phyloP scores from a whole-genome alignment of 805 yeast genomes.

The Lachancea dasiensis region DNA sequence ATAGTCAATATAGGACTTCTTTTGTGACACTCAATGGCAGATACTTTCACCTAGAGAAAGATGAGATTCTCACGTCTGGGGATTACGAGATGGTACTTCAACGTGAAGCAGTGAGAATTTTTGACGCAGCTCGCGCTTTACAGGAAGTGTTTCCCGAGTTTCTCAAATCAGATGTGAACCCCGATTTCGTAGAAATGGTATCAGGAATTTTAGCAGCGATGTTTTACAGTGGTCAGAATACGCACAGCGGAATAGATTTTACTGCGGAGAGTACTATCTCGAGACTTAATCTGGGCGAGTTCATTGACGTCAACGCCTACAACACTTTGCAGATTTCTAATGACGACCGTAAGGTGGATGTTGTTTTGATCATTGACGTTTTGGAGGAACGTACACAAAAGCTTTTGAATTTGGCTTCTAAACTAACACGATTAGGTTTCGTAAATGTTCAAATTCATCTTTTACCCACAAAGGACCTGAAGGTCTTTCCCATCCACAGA shows the following conservation, averaged over 20 bases:
- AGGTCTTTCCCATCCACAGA: constrained; percentile 47
- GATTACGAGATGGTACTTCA: constrained; percentile 38
- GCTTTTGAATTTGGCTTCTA: constrained; percentile 41
- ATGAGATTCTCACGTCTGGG: constrained; percentile 17
- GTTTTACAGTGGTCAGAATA: constrained; percentile 32
- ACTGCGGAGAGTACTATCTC: constrained; percentile 39
- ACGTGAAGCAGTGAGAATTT: constrained; percentile 44
- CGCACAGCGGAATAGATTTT: constrained; percentile 35
- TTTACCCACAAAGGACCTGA: constrained; percentile 46
- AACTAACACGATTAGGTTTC: constrained; percentile 41
- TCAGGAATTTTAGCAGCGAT: constrained; percentile 40
- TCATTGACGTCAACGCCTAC: constrained; percentile 14
- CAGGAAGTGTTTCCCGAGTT: constrained; percentile 19
- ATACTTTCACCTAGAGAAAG: constrained; percentile 34
- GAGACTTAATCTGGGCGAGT: constrained; percentile 40
- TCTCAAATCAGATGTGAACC: constrained; percentile 16
- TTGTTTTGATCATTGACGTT: constrained; percentile 67
- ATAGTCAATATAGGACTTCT: constrained; percentile 28
- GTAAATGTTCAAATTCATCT: constrained; percentile 50
- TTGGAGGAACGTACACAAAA: constrained; percentile 62
- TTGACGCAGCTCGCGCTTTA: constrained; percentile 31
- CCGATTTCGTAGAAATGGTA: constrained; percentile 45
- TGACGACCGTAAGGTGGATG: constrained; percentile 40
- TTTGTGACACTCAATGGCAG: constrained; percentile 53
- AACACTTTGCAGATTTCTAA: constrained; percentile 23